phyloP scores from a whole-genome alignment of 169 alveolate species.

The Plasmodium cynomolgi region DNA sequence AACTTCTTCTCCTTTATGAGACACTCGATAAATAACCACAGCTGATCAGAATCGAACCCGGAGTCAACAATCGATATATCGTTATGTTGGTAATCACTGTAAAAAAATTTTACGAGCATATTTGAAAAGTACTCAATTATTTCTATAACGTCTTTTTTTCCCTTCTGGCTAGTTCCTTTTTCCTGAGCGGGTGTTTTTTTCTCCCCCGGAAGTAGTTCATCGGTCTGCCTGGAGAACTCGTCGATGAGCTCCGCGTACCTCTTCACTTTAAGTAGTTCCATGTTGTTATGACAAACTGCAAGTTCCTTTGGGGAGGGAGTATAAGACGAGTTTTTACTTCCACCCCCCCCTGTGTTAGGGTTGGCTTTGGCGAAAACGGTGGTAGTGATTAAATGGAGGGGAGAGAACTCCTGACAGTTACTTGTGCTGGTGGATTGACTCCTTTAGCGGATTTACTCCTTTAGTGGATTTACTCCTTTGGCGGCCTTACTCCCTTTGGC shows the following conservation, averaged over 20 bases:
- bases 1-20: conserved; percentile 43
- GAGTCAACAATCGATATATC: conserved; percentile 11
- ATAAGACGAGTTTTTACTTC: too few relatives aligned
- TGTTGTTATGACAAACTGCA: background rate
- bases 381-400: too few relatives aligned
- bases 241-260: conserved; percentile 33
- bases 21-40: conserved; percentile 62
- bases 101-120: conserved; percentile 19
- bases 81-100: conserved; percentile 11
- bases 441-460: too few relatives aligned
- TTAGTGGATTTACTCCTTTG: too few relatives aligned
- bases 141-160: conserved; percentile 27
- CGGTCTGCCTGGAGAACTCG: background rate
- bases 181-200: background rate
- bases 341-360: too few relatives aligned
- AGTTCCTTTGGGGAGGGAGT: background rate
- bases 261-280: conserved; percentile 27
- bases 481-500: too few relatives aligned
- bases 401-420: too few relatives aligned
- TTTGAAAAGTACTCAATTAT: conserved; percentile 65
- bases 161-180: background rate
- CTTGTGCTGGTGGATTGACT: too few relatives aligned
- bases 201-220: background rate
- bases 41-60: conserved; percentile 33
- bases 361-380: too few relatives aligned